phyloP scores from a whole-genome alignment of 2,329 filamentous ascomycete species.

The Setomelanomma holmii region DNA sequence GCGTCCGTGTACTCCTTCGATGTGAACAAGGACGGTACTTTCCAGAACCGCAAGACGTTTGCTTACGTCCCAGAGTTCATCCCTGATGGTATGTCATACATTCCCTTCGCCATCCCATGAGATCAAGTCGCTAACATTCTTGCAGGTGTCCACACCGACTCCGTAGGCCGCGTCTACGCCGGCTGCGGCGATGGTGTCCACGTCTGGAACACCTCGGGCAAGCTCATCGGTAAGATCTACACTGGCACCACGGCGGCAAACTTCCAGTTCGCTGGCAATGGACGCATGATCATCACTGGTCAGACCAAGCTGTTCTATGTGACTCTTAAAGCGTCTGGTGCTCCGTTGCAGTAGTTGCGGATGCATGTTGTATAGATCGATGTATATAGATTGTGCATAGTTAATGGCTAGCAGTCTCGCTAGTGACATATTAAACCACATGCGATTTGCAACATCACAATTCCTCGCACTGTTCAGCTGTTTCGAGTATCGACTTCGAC shows the following conservation, averaged over 20 bases:
- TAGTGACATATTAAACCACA: too few relatives aligned
- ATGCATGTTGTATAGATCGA: neutral
- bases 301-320: constrained; percentile 34
- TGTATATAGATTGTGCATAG: neutral
- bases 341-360: neutral
- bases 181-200: constrained; percentile 59
- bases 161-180: constrained; percentile 61
- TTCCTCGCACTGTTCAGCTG: too few relatives aligned
- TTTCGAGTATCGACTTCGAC: too few relatives aligned
- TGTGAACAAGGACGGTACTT: constrained; percentile 26
- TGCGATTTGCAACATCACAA: too few relatives aligned
- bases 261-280: constrained; percentile 32
- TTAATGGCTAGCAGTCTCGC: too few relatives aligned
- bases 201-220: constrained; percentile 55
- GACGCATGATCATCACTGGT: constrained; percentile 32
- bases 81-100: constrained; percentile 23
- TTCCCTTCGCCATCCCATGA: neutral
- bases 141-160: constrained; percentile 28
- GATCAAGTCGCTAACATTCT: constrained; percentile 3
- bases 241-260: constrained; percentile 22
- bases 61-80: constrained; percentile 24
- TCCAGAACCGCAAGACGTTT: constrained; percentile 30
- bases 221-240: constrained; percentile 48
- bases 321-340: constrained; percentile 26
- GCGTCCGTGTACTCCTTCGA: constrained; percentile 34